These are phyloP conservation scores for Calonectria fujianensis DNA, from an alignment of 2,329 filamentous ascomycete genomes.

Conservation along the genomic window DNA sequence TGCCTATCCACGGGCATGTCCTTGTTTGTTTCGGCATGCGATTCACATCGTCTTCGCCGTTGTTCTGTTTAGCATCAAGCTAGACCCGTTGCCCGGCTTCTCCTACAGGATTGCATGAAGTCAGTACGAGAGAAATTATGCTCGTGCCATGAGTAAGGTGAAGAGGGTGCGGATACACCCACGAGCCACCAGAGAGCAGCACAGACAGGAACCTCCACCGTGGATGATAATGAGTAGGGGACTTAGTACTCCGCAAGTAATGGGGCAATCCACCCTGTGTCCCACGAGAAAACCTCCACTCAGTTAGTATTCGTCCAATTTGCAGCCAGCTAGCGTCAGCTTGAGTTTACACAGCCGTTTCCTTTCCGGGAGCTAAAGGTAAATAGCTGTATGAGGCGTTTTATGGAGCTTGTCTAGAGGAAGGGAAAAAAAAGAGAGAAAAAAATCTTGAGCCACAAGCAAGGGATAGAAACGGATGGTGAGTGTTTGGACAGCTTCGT, in stretches of 20 bases:
- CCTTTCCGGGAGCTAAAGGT: constrained; percentile 16
- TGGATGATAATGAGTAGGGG: constrained; percentile 15
- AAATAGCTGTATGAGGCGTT: constrained; percentile 13
- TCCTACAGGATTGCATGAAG: constrained; percentile 43
- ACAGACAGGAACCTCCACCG: constrained; percentile 12
- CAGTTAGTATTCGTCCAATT: constrained; percentile 24
- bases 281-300: constrained; percentile 25
- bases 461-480: neutral
- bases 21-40: constrained; percentile 47
- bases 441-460: constrained; percentile 16
- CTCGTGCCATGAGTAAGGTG: constrained; percentile 38
- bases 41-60: constrained; percentile 43
- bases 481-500: constrained; percentile 11
- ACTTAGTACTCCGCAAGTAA: constrained; percentile 21
- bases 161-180: constrained; percentile 3
- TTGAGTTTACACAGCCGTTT: constrained; percentile 28
- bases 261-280: constrained; percentile 25
- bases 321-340: constrained; percentile 21
- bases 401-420: neutral
- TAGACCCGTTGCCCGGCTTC: constrained; percentile 50
- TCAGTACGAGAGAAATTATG: constrained; percentile 42
- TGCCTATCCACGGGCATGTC: constrained; percentile 33
- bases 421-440: neutral
- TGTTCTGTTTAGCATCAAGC: constrained; percentile 40
- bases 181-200: neutral